A percentile compares a stretch with the other conserved stretches of the same genome.
phyloP scores from a whole-genome alignment of 1,284 basidiomycete genomes.

The Pholiota adiposa region DNA sequence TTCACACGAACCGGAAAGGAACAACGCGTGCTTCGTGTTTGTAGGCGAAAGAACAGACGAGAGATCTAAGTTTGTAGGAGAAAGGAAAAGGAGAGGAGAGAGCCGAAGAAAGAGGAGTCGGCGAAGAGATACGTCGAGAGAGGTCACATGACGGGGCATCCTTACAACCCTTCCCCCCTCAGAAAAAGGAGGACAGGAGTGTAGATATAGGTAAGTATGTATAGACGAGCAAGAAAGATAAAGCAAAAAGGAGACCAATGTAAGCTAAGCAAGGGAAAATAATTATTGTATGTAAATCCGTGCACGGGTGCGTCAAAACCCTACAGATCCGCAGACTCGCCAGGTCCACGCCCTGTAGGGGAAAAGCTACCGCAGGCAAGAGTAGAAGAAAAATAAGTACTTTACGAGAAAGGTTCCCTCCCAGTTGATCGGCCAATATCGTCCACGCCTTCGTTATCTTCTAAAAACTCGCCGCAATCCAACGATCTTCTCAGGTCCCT shows the following conservation, averaged over 20 bases:
- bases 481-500: slow-evolving; percentile 26
- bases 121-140: too few relatives aligned
- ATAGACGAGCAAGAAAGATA: neutral
- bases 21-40: too few relatives aligned
- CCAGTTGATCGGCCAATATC: slow-evolving; percentile 9
- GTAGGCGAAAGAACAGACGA: too few relatives aligned
- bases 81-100: too few relatives aligned
- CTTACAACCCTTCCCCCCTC: neutral
- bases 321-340: too few relatives aligned
- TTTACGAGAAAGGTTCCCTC: neutral
- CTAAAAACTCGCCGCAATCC: slow-evolving; percentile 23
- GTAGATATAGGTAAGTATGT: neutral
- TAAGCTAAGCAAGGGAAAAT: neutral
- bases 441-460: slow-evolving; percentile 28
- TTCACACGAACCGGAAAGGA: too few relatives aligned
- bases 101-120: too few relatives aligned
- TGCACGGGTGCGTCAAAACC: slow-evolving; percentile 12
- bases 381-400: neutral
- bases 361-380: slow-evolving; percentile 12
- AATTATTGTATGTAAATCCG: neutral
- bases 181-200: neutral
- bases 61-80: too few relatives aligned
- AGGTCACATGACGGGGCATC: neutral
- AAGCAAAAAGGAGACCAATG: neutral
- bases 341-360: neutral